Percentiles rank a stretch among this genome's conserved stretches.
These are phyloP conservation scores for Warburgia ugandensis DNA, from an alignment of 164 flowering plant species.

Conservation along the genomic window DNA sequence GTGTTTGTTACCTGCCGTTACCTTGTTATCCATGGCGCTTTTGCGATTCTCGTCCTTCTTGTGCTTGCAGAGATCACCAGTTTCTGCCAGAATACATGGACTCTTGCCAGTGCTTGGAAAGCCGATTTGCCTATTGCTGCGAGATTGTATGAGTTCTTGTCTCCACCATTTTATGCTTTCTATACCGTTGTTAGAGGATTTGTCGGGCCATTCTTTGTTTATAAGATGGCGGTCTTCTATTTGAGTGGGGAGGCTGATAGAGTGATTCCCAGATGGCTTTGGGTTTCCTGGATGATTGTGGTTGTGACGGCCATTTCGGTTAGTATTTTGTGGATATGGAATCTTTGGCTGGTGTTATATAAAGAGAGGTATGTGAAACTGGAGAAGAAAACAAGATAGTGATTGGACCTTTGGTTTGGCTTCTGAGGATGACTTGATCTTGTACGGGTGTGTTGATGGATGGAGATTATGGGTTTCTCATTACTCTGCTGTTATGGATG, in stretches of 20 bases:
- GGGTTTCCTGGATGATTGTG: constrained; percentile 67
- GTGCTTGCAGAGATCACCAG: constrained; percentile 82
- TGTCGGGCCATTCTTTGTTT: constrained; percentile 62
- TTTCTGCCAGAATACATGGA: constrained; percentile 81
- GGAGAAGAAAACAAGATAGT: constrained; percentile 24
- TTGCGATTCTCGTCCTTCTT: constrained; percentile 49
- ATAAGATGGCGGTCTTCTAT: constrained; percentile 51
- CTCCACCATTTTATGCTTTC: constrained; percentile 59
- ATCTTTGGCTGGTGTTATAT: constrained; percentile 64
- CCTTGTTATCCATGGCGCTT: constrained; percentile 56
- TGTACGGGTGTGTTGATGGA: background rate
- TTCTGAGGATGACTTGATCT: background rate
- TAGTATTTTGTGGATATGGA: constrained; percentile 69
- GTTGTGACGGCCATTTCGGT: constrained; percentile 51
- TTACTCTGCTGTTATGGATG: background rate
- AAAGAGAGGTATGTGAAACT: constrained; percentile 33
- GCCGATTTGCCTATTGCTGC: constrained; percentile 37
- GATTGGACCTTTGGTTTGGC: background rate
- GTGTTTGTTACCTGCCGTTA: constrained; percentile 75
- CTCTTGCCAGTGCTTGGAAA: constrained; percentile 50
- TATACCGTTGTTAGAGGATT: constrained; percentile 65
- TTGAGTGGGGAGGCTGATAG: constrained; percentile 42
- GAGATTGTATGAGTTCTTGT: constrained; percentile 33
- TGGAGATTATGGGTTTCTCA: background rate
- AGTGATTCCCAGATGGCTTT: constrained; percentile 65